Percentiles rank a stretch among this genome's conserved stretches.
Evolutionary conservation across 371 early-diverging fungal genomes (phyloP).

Genomic region (Saksenaea vasiformis): DNA sequence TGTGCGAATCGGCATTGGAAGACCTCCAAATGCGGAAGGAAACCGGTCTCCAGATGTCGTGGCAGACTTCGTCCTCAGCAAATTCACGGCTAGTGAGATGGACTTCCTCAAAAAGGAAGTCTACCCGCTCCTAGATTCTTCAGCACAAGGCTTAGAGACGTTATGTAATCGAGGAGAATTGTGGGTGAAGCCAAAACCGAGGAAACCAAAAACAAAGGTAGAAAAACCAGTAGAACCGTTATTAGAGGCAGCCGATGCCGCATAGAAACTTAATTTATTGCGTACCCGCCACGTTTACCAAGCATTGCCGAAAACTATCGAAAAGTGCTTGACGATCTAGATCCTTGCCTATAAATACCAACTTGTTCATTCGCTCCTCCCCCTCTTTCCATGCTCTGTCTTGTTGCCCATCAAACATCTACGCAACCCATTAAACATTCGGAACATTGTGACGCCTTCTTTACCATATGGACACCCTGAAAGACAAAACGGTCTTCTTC

Average conservation of each 20-base stretch:
- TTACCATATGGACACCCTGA: constrained; percentile 42
- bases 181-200: constrained; percentile 17
- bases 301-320: constrained; percentile 25
- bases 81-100: constrained; percentile 52
- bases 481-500: constrained; percentile 40
- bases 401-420: constrained; percentile 38
- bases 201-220: constrained; percentile 10
- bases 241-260: not conserved
- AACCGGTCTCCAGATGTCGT: constrained; percentile 50
- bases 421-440: not conserved
- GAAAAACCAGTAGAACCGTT: not conserved
- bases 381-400: constrained; percentile 25
- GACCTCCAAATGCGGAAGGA: constrained; percentile 47
- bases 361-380: constrained; percentile 23
- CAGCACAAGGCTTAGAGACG: constrained; percentile 21
- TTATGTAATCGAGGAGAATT: constrained; percentile 18
- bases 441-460: not conserved
- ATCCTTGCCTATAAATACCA: constrained; percentile 40
- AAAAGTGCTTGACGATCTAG: constrained; percentile 22
- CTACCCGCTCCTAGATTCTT: constrained; percentile 29
- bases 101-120: constrained; percentile 36
- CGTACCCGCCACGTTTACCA: constrained; percentile 4
- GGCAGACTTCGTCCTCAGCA: constrained; percentile 59
- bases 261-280: not conserved
- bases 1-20: constrained; percentile 68